Conservation (phyloP, 306 rosid genomes). For the Bauhinia variegata region DNA sequence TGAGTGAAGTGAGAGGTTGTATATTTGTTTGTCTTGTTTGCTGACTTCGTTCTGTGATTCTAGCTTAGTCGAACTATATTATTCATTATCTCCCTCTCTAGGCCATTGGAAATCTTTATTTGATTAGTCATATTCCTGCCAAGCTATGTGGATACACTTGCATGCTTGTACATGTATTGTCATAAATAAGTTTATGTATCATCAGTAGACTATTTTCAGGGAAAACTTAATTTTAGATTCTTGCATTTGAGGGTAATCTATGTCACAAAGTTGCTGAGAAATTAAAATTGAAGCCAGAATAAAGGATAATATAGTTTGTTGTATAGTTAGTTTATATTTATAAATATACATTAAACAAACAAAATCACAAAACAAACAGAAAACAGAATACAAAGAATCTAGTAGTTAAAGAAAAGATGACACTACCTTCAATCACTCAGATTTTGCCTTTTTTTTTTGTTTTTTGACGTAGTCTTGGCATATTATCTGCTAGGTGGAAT, state of each 20-base stretch:
- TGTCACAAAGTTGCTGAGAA: conserved; percentile 11
- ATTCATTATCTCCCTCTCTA: conserved; percentile 8
- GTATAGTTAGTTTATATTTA: conserved; percentile 11
- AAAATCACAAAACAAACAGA: neutral
- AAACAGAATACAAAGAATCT: conserved; percentile 11
- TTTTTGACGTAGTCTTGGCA: conserved; percentile 18
- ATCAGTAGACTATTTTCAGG: conserved; percentile 3
- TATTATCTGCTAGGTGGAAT: conserved; percentile 15
- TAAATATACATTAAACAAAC: neutral
- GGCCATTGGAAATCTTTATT: conserved; percentile 13
- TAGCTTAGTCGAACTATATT: neutral
- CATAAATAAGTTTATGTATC: conserved; percentile 1
- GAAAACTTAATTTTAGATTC: conserved; percentile 23
- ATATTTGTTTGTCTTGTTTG: conserved; percentile 18
- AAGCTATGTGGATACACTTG: neutral
- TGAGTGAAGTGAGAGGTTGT: conserved; percentile 24
- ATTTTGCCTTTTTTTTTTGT: conserved; percentile 9
- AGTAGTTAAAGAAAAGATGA: conserved; percentile 29
- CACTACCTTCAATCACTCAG: conserved; percentile 11
- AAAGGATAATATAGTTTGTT: too few species aligned
- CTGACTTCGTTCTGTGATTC: conserved; percentile 11
- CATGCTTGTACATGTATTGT: conserved; percentile 5
- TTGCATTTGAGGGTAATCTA: conserved; percentile 15
- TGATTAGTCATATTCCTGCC: conserved; percentile 11
- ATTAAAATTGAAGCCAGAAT: too few species aligned